Conservation (phyloP, 148 eudicot species). For the Chenopodium quinoa region DNA sequence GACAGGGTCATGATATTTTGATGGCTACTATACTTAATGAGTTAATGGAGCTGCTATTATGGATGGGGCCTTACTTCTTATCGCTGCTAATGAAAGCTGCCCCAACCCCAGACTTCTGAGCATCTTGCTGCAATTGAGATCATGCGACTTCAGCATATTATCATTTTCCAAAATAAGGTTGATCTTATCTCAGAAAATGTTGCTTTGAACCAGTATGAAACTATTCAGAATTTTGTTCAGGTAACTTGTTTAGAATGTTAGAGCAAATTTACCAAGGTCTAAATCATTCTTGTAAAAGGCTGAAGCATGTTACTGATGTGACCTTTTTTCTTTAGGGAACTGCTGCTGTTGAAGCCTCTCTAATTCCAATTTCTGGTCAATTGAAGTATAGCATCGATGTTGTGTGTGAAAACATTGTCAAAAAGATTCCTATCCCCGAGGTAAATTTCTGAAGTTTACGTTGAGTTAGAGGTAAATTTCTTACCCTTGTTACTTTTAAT, state of each 20-base stretch:
- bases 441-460: conserved; percentile 80
- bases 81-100: no score
- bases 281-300: background rate
- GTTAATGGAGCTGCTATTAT: no score
- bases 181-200: no score
- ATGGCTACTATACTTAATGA: conserved; percentile 99
- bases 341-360: conserved; percentile 92
- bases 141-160: no score
- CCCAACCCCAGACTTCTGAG: no score
- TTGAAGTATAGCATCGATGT: conserved; percentile 93
- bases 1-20: conserved; percentile 97
- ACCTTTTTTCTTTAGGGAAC: conserved; percentile 51
- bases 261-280: conserved; percentile 25
- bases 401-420: conserved; percentile 85
- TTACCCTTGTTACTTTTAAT: background rate
- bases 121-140: no score
- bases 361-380: conserved; percentile 91
- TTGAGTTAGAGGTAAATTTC: conserved; percentile 78
- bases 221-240: no score
- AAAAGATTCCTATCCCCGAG: conserved; percentile 87
- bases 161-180: no score
- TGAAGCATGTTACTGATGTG: background rate
- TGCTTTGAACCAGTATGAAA: no score
- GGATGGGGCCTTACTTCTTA: no score
- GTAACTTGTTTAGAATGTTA: no score